Evolutionary conservation across 805 yeast species (phyloP), one percentile per base, ranked within the genome.

Genomic region (Kodamaea neixiangensis): DNA sequence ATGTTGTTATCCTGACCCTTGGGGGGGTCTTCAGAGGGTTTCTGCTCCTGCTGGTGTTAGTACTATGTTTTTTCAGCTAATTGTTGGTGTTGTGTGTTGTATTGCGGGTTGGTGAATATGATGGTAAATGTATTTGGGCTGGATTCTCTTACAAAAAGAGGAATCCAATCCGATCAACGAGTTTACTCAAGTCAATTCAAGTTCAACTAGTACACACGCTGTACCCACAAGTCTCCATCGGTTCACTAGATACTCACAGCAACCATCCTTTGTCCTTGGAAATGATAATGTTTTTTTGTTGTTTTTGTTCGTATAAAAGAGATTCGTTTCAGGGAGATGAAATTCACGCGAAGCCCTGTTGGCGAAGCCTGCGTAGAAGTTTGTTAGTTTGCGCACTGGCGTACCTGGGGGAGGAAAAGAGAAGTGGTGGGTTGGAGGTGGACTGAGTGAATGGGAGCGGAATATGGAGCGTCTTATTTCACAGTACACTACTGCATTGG

Each of bases 1-100:
- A 31, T 31, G 49, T 47, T 47, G 20, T 17, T 40, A 2, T 34
- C 52, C 54, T 54, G 46, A 52, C 50, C 35, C 11, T 18, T 43
- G 46, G 46, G 35, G 15, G 46, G 22, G 46, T 29, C 37, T 43
- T 31, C 37, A 37, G 41, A 37, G 41, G 41, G 41, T 37, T 37
- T 37, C 19, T 37, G 17, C 15, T 37, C 41, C 41, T 37, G 15
- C 11, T 5, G 4, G 15, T 3, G 41, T 37, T 37, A 37, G 21
- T 37, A 37, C 15, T 7, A 25, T 7, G 31, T 5, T 25, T 25
- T 9, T 25, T 25, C 31, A 25, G n/a, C n/a, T 25, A 4, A 5
- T 25, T 10, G 10, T 25, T 25, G 11, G 10, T 7, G 5, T 25
- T 25, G 3, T 3, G 31, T 7, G 5, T 25, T 25, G 3, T 3